Conservation (phyloP, 2,329 filamentous ascomycete species). For the Didymella pinodella region DNA sequence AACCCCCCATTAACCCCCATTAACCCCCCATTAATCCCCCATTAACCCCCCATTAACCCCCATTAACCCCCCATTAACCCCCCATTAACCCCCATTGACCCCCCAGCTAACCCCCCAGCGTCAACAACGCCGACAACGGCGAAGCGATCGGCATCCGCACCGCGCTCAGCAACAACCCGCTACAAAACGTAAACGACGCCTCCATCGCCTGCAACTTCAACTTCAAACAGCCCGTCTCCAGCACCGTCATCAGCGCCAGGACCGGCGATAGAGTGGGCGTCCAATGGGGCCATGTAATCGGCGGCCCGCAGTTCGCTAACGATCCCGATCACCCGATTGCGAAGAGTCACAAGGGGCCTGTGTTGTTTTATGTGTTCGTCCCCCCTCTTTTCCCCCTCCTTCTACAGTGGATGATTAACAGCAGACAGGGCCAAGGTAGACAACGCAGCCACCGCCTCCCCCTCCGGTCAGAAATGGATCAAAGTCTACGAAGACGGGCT, state of each 20-base stretch:
- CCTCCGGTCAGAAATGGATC: constrained; percentile 54
- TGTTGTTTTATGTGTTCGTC: constrained; percentile 49
- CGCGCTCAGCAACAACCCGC: constrained; percentile 60
- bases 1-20: no score
- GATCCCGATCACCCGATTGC: constrained; percentile 59
- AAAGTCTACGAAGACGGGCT: constrained; percentile 54
- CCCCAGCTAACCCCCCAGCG: constrained; percentile 17
- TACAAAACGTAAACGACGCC: constrained; percentile 58
- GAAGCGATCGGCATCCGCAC: constrained; percentile 60
- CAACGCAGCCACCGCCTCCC: constrained; percentile 48
- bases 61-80: neutral
- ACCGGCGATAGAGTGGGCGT: constrained; percentile 62
- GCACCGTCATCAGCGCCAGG: constrained; percentile 58
- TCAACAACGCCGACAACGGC: constrained; percentile 55
- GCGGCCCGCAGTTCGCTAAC: constrained; percentile 59
- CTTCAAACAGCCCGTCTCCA: constrained; percentile 43
- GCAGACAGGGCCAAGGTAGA: constrained; percentile 49
- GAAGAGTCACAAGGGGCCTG: constrained; percentile 57
- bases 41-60: no score
- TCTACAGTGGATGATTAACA: neutral
- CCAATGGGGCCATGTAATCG: constrained; percentile 63
- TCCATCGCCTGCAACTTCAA: constrained; percentile 60
- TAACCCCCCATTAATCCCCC: neutral
- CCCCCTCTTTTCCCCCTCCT: no score
- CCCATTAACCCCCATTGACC: no score